Conservation (phyloP, 2,329 filamentous ascomycete genomes). For the Phyllosticta citriasiana region DNA sequence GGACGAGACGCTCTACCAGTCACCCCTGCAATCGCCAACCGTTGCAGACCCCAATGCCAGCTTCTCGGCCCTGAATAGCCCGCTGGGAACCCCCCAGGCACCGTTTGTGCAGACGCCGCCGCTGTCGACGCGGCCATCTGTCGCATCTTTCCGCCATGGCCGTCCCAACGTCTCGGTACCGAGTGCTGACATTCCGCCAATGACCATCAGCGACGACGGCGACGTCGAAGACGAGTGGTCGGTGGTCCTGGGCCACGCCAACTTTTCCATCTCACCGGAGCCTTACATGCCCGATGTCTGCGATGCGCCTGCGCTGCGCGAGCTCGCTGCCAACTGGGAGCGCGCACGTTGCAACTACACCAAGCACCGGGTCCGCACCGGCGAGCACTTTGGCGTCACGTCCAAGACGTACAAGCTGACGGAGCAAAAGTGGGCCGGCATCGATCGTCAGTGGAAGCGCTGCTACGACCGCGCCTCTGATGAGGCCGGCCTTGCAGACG, state of each 20-base stretch:
- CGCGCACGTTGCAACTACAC: conserved; percentile 75
- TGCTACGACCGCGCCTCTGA: conserved; percentile 45
- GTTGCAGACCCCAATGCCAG: conserved; percentile 50
- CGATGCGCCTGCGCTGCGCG: conserved; percentile 50
- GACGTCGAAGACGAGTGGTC: conserved; percentile 74
- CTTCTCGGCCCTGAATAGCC: conserved; percentile 35
- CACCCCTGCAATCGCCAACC: conserved; percentile 77
- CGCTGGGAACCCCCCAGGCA: conserved; percentile 40
- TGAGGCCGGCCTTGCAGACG: conserved; percentile 9
- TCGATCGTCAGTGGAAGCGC: conserved; percentile 63
- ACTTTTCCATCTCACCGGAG: conserved; percentile 77
- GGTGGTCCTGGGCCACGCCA: conserved; percentile 76
- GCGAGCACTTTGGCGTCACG: conserved; percentile 82
- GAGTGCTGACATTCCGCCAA: conserved; percentile 49
- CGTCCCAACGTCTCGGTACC: conserved; percentile 38
- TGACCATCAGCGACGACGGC: conserved; percentile 53
- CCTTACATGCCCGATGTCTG: conserved; percentile 62
- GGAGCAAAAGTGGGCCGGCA: conserved; percentile 78
- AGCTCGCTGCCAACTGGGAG: conserved; percentile 72
- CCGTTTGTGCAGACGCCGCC: conserved; percentile 54
- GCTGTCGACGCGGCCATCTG: conserved; percentile 66
- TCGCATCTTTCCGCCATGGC: conserved; percentile 56
- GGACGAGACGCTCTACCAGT: conserved; percentile 52
- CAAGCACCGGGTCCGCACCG: conserved; percentile 77
- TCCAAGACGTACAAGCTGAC: conserved; percentile 82